Evolutionary conservation across 306 rosid genomes (phyloP).

Genomic region (Crotalaria pallida): DNA sequence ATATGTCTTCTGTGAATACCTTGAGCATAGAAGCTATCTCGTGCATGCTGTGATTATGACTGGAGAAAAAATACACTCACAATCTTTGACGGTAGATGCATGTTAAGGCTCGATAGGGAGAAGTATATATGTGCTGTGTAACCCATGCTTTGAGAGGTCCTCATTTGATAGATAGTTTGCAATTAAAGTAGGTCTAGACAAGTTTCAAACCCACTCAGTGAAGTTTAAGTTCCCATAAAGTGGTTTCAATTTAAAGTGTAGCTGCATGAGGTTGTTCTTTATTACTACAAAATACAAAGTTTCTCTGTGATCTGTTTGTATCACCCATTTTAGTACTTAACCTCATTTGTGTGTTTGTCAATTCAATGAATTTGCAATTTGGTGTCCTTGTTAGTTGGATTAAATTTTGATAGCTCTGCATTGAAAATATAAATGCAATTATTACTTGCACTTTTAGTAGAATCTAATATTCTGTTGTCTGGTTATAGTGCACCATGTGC

Average conservation of each 20-base stretch:
- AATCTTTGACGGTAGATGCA: background rate
- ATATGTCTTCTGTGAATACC: background rate
- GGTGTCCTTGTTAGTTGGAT: background rate
- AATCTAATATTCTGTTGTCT: background rate
- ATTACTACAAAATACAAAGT: background rate
- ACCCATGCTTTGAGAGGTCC: background rate
- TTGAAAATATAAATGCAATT: background rate
- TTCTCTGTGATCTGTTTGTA: background rate
- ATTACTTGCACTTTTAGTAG: background rate
- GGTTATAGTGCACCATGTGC: conserved; percentile 65
- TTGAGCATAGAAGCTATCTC: background rate
- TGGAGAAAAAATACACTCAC: background rate
- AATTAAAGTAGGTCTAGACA: background rate
- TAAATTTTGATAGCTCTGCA: background rate
- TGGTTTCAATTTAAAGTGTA: background rate
- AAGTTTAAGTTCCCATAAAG: background rate
- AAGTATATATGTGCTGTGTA: background rate
- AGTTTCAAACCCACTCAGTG: background rate
- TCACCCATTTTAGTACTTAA: background rate
- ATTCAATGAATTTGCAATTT: background rate
- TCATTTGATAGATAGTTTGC: background rate
- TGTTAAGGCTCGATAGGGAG: background rate
- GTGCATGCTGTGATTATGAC: background rate
- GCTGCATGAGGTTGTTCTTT: background rate
- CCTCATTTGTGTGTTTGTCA: background rate